phyloP scores from a whole-genome alignment of 495 filamentous ascomycete species.

The Zalerion maritima region DNA sequence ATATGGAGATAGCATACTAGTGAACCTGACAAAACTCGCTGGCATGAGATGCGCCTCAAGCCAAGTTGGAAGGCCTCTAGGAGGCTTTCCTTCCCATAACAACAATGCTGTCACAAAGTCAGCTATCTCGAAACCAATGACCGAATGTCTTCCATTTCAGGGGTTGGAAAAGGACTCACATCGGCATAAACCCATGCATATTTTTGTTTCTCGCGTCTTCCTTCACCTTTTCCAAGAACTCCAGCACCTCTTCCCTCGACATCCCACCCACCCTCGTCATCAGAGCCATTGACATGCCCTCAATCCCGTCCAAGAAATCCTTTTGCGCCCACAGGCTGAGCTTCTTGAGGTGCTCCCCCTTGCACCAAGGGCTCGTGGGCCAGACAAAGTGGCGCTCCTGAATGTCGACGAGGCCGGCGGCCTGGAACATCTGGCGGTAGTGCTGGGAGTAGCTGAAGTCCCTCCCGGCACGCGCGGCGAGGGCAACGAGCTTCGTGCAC shows the following conservation, averaged over 20 bases:
- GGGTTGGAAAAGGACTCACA: slow-evolving; percentile 10
- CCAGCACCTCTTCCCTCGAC: slow-evolving; percentile 9
- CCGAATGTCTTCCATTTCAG: not conserved
- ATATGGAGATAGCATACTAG: too few relatives aligned
- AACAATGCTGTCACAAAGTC: too few relatives aligned
- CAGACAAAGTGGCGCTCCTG: slow-evolving; percentile 16
- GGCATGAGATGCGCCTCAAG: too few relatives aligned
- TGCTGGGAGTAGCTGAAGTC: slow-evolving; percentile 14
- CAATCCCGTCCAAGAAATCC: slow-evolving; percentile 13
- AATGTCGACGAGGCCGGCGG: slow-evolving; percentile 15
- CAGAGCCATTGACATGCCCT: slow-evolving; percentile 16
- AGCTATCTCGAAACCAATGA: too few relatives aligned
- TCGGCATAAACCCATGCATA: slow-evolving; percentile 15
- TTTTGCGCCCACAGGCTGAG: slow-evolving; percentile 14
- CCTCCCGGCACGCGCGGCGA: slow-evolving; percentile 14
- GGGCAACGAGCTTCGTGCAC: slow-evolving; percentile 21
- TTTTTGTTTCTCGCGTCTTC: slow-evolving; percentile 12
- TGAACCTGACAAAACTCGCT: too few relatives aligned
- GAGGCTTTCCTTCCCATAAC: too few relatives aligned
- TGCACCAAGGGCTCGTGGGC: slow-evolving; percentile 19
- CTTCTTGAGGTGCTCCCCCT: slow-evolving; percentile 16
- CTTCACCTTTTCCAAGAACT: slow-evolving; percentile 16
- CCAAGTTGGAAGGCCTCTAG: too few relatives aligned
- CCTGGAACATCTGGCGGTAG: slow-evolving; percentile 12
- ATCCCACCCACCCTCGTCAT: slow-evolving; percentile 13